Conservation (phyloP, 352 stramenopile genomes). For the Pythium myriotylum region DNA sequence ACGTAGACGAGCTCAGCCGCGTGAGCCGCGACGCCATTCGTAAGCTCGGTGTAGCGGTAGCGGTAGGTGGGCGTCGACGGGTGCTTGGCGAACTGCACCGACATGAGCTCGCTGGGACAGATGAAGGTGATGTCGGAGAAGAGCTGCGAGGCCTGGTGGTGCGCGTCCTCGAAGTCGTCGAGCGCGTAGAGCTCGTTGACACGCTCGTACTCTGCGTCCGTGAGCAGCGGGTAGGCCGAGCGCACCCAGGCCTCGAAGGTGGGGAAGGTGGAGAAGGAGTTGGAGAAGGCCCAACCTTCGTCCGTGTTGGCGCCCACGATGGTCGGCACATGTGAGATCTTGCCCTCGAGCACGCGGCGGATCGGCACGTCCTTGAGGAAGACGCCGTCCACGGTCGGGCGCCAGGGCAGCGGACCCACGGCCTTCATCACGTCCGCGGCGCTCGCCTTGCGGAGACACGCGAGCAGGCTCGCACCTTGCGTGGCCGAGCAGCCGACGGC, state of each 20-base stretch:
- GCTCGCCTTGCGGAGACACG: too few relatives aligned
- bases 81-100: not conserved
- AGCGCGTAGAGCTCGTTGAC: slow-evolving; percentile 14
- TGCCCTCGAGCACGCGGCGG: not conserved
- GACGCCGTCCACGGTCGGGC: slow-evolving; percentile 1
- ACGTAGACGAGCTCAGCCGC: slow-evolving; percentile 14
- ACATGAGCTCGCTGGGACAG: slow-evolving; percentile 9
- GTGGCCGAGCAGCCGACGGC: slow-evolving; percentile 7
- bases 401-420: slow-evolving; percentile 4
- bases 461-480: too few relatives aligned
- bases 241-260: not conserved
- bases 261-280: not conserved
- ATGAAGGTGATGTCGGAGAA: slow-evolving; percentile 13
- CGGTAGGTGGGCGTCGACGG: not conserved
- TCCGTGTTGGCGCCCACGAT: slow-evolving; percentile 21
- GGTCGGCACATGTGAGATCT: not conserved
- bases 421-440: not conserved
- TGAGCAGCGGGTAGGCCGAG: not conserved
- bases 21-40: not conserved
- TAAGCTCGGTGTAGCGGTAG: slow-evolving; percentile 17
- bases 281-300: slow-evolving; percentile 12
- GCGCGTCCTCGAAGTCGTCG: not conserved
- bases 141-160: slow-evolving; percentile 3
- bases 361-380: slow-evolving; percentile 1
- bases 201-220: not conserved